phyloP scores from a whole-genome alignment of 2,329 filamentous ascomycete genomes.

The Beauveria varroae region DNA sequence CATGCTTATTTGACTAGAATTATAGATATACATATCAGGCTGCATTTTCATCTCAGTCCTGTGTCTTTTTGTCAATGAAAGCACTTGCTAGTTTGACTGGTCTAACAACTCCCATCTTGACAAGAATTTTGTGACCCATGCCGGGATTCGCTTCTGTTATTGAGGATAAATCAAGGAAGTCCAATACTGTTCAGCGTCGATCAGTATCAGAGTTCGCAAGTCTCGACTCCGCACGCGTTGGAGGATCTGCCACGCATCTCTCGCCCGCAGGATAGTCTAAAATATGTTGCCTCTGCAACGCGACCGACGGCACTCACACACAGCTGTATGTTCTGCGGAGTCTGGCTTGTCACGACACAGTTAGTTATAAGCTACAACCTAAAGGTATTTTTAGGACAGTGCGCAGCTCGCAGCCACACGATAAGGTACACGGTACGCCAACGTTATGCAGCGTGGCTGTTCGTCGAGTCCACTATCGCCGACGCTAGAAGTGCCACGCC shows the following conservation, averaged over 20 bases:
- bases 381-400: background rate
- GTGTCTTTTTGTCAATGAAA: background rate
- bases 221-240: background rate
- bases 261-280: background rate
- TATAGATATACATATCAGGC: background rate
- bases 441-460: background rate
- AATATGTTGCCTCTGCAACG: background rate
- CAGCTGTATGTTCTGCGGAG: background rate
- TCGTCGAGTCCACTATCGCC: background rate
- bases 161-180: background rate
- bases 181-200: background rate
- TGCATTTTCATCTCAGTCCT: background rate
- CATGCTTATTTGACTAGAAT: background rate
- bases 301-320: background rate
- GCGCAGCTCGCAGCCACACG: background rate
- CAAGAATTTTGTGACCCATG: too few species aligned
- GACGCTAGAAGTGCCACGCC: background rate
- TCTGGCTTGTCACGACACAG: background rate
- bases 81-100: background rate
- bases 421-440: background rate
- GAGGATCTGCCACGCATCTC: background rate
- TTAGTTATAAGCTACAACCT: background rate
- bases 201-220: background rate
- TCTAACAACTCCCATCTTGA: background rate
- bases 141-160: background rate